Evolutionary conservation across 1,139 yeast species (phyloP), one percentile per base, ranked within the genome.

Genomic region (Debaryomycetaceae sp.): DNA sequence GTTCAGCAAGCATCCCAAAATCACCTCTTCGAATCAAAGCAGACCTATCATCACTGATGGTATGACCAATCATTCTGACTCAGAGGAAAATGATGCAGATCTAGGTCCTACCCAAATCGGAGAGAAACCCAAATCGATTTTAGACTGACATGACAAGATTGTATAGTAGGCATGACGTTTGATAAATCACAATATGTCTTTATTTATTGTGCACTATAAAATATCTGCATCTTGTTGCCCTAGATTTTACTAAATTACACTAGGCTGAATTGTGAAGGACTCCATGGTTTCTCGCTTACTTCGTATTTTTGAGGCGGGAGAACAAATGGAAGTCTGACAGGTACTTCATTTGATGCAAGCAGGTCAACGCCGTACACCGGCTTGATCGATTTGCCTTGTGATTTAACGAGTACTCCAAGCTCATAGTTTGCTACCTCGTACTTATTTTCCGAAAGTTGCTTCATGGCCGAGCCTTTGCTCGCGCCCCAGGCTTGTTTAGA

Each of bases 401-500:
- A 55, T 1, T 68, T 65, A 4, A 79, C 53, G 31, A 83, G 59
- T 1, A 85, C 76, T 1, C 90, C 85, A 5, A 81, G 70, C 56
- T 85, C 91, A 57, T 72, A 83, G 60, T 74, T 70, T 8, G 68
- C 50, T 3, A 73, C 58, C 20, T 57, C 59, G 46, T 63, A 72
- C 24, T 51, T 48, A 1, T 44, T 39, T 4, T 59, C 50, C 17
- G 58, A 58, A 13, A 48, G 47, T 24, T 54, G 40, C 5, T 37
- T 20, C 35, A 49, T 48, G 14, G 51, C 51, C 40, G 55, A 49
- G 35, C 58, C 56, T 39, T 49, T 44, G 1, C 70, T 72, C n/a
- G 64, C 65, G 0, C 91, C 91, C 90, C 90, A 84, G 0, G 90
- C 90, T 49, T 80, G 83, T 44, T 76, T 75, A 24, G 87, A 81